These are phyloP conservation scores for Irineochytrium annulatum DNA, from an alignment of 192 early-diverging fungal species.

Conservation along the genomic window DNA sequence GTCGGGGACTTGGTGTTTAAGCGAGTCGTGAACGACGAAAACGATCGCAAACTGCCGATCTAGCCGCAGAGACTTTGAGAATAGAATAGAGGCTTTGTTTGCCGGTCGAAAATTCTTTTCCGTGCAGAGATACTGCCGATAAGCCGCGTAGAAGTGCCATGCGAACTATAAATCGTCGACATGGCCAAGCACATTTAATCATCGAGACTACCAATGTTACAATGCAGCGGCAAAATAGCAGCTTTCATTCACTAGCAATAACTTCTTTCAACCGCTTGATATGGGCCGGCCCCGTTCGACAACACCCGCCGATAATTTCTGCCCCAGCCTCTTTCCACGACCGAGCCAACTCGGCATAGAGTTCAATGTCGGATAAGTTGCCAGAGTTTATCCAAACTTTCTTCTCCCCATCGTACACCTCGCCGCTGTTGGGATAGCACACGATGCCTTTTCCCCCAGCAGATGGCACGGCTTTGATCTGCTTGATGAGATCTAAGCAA, in stretches of 20 bases:
- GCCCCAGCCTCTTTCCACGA: constrained; percentile 20
- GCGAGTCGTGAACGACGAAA: neutral
- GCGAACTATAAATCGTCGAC: too few relatives aligned
- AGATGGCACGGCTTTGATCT: neutral
- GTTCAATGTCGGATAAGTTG: neutral
- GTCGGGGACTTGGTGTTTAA: constrained; percentile 53
- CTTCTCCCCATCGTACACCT: constrained; percentile 15
- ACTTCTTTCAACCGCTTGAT: neutral
- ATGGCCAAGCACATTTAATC: too few relatives aligned
- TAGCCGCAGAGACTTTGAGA: too few relatives aligned
- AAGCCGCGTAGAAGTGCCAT: too few relatives aligned
- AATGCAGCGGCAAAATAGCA: too few relatives aligned
- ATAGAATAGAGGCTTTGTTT: too few relatives aligned
- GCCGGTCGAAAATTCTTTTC: too few relatives aligned
- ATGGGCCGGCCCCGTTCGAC: neutral
- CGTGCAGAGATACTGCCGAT: too few relatives aligned
- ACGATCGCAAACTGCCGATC: too few relatives aligned
- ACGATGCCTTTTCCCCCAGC: constrained; percentile 5
- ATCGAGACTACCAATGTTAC: too few relatives aligned
- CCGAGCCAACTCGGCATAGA: constrained; percentile 7
- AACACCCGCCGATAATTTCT: constrained; percentile 11
- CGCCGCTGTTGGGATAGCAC: constrained; percentile 28
- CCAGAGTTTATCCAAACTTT: constrained; percentile 10
- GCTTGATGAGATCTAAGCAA: constrained; percentile 16
- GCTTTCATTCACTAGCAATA: too few relatives aligned